Conservation (phyloP, 1,139 yeast species). For the Nadsonia starkeyi-henricii region DNA sequence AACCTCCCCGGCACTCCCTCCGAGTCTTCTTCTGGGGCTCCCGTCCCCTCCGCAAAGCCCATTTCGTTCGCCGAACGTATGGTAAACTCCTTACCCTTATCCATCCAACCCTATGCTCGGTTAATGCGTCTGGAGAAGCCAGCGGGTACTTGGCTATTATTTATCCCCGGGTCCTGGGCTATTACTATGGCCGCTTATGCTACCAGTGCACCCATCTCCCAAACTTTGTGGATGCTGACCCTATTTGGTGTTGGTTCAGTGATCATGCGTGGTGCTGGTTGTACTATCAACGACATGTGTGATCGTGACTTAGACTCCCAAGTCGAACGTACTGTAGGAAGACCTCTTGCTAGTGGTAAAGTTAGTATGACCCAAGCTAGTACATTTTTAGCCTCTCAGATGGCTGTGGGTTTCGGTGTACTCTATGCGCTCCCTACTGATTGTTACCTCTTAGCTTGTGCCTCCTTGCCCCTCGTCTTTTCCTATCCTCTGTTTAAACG, state of each 20-base stretch:
- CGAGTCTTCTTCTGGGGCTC: no score
- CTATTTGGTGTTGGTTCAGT: conserved; percentile 75
- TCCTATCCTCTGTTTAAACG: conserved; percentile 89
- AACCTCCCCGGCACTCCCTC: no score
- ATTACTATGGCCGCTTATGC: conserved; percentile 76
- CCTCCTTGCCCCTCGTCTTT: conserved; percentile 65
- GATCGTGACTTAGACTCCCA: conserved; percentile 73
- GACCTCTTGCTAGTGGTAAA: conserved; percentile 86
- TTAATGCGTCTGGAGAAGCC: conserved; percentile 88
- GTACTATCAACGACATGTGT: conserved; percentile 81
- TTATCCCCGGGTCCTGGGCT: conserved; percentile 71
- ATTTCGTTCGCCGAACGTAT: conserved; percentile 16
- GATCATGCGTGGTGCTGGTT: conserved; percentile 96
- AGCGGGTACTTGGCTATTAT: conserved; percentile 74
- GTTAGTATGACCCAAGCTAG: conserved; percentile 61
- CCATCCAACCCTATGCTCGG: conserved; percentile 80
- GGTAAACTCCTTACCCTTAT: conserved; percentile 50
- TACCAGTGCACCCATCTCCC: conserved; percentile 49
- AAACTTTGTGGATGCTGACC: conserved; percentile 41
- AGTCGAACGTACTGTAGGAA: conserved; percentile 73
- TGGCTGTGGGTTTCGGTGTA: conserved; percentile 63
- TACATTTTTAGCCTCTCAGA: conserved; percentile 60
- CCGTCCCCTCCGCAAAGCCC: background rate
- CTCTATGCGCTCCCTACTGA: conserved; percentile 61
- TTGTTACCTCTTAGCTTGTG: conserved; percentile 72